Conservation (phyloP, 148 eudicot species). For the Linanthus parryae region DNA sequence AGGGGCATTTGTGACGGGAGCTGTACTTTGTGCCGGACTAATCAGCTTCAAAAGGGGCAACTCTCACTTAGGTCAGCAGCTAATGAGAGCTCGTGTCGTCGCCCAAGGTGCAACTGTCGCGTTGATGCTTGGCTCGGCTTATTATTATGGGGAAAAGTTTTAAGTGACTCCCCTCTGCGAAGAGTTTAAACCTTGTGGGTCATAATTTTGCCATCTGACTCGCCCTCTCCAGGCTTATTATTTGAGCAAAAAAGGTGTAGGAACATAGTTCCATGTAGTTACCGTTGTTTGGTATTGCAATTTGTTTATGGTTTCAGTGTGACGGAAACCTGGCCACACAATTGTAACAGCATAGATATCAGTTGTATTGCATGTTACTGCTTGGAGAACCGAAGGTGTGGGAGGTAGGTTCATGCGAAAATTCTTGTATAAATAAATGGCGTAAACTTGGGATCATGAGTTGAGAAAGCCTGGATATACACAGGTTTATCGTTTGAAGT, state of each 20-base stretch:
- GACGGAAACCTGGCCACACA: no score
- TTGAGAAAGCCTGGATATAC: no score
- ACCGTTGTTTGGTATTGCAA: background rate
- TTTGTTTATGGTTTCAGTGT: background rate
- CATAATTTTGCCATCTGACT: no score
- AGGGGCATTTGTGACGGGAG: slow-evolving; percentile 87
- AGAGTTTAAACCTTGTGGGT: no score
- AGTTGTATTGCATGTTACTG: slow-evolving; percentile 1
- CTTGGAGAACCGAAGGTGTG: background rate
- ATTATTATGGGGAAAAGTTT: slow-evolving; percentile 69
- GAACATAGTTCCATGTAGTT: background rate
- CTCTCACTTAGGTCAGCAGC: slow-evolving; percentile 68
- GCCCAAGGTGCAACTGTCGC: slow-evolving; percentile 97
- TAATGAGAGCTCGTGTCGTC: slow-evolving; percentile 92
- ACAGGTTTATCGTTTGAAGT: no score
- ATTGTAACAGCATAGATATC: background rate
- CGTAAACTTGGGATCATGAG: no score
- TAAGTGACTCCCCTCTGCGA: background rate
- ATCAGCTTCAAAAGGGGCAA: slow-evolving; percentile 86
- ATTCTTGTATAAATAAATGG: background rate
- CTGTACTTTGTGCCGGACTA: slow-evolving; percentile 83
- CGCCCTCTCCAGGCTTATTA: background rate
- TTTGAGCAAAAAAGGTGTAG: background rate
- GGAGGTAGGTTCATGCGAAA: background rate
- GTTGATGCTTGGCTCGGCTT: slow-evolving; percentile 78